A percentile compares a stretch with the other conserved stretches of the same genome.
These are phyloP conservation scores for Suhomyces sp. DNA, from an alignment of 805 yeast species.

Conservation along the genomic window DNA sequence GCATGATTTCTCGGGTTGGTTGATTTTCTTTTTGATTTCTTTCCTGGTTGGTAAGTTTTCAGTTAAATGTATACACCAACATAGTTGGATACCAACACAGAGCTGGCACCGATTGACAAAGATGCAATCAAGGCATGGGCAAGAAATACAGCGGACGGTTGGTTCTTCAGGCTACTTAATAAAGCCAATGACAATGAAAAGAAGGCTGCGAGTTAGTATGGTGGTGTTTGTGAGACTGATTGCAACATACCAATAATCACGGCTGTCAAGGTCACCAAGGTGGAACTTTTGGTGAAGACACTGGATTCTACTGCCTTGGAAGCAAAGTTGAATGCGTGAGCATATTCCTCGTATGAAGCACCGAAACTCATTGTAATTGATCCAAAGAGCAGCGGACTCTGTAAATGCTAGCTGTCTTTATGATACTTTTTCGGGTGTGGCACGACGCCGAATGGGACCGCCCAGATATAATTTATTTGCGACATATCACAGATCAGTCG, in stretches of 20 bases:
- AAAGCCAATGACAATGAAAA: slow-evolving; percentile 27
- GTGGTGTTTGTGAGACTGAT: background rate
- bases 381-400: background rate
- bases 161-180: slow-evolving; percentile 27
- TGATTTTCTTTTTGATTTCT: background rate
- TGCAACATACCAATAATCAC: slow-evolving; percentile 20
- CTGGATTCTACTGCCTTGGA: slow-evolving; percentile 24
- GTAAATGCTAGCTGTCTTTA: background rate
- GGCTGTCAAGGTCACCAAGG: slow-evolving; percentile 20
- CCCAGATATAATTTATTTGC: no score
- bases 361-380: slow-evolving; percentile 18
- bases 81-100: slow-evolving; percentile 37
- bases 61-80: slow-evolving; percentile 43
- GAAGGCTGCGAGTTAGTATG: slow-evolving; percentile 26
- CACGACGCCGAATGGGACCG: background rate
- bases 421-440: background rate
- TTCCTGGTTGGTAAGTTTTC: background rate
- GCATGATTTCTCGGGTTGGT: background rate
- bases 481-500: no score
- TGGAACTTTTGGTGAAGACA: slow-evolving; percentile 15
- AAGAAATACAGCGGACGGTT: slow-evolving; percentile 21
- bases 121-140: slow-evolving; percentile 34
- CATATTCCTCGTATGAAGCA: slow-evolving; percentile 26
- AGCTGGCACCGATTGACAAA: slow-evolving; percentile 34
- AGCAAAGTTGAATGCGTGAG: slow-evolving; percentile 16